These are phyloP conservation scores for Naganishia sp. DNA, from an alignment of 1,284 basidiomycete species.

Conservation along the genomic window DNA sequence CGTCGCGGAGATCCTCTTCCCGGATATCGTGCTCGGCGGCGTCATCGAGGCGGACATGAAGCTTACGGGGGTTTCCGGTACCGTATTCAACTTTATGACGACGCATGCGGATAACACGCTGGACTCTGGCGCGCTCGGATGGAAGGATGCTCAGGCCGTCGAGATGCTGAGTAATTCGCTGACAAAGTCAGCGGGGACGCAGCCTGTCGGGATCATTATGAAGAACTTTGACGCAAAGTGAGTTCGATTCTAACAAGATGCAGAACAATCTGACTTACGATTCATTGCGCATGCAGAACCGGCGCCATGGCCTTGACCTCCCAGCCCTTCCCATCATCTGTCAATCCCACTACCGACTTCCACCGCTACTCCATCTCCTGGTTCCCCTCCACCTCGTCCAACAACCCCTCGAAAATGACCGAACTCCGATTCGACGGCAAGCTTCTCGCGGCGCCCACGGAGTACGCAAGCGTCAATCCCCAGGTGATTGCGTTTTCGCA, in stretches of 20 bases:
- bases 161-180: constrained; percentile 5
- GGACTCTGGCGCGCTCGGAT: constrained; percentile 1
- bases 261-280: background rate
- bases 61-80: background rate
- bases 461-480: background rate
- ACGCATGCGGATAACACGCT: constrained; percentile 1
- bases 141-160: background rate
- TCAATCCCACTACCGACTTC: background rate
- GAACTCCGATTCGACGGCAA: constrained; percentile 10
- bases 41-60: constrained; percentile 9
- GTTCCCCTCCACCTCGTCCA: background rate
- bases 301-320: background rate
- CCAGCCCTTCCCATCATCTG: constrained; percentile 6
- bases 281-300: background rate
- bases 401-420: background rate
- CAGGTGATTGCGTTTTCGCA: background rate
- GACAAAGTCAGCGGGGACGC: background rate
- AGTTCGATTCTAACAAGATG: background rate
- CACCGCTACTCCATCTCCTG: constrained; percentile 8
- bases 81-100: constrained; percentile 10
- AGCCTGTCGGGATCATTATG: constrained; percentile 5
- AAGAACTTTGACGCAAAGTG: constrained; percentile 6
- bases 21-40: constrained; percentile 12
- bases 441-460: background rate
- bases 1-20: constrained; percentile 11